Evolutionary conservation across 179 eudicot genomes (phyloP).

Genomic region (Sideroxylon spinosum): DNA sequence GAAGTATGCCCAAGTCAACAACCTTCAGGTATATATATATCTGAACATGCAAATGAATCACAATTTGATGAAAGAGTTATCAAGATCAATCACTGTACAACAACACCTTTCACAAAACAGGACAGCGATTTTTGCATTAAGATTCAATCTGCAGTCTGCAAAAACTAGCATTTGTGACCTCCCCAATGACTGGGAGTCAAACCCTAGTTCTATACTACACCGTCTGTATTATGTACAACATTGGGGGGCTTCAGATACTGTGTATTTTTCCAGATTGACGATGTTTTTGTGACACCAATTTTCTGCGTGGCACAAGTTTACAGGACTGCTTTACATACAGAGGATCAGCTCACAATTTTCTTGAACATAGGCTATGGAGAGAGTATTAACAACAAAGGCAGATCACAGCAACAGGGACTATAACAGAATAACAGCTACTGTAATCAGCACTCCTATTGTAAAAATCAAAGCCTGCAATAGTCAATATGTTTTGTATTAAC

Average conservation of each 20-base stretch:
- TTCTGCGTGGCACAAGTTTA: background rate
- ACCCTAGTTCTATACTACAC: slow-evolving; percentile 9
- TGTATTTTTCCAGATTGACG: background rate
- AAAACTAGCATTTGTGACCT: too few relatives aligned
- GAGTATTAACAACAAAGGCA: background rate
- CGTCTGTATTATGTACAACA: slow-evolving; percentile 15
- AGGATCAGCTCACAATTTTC: slow-evolving; percentile 2
- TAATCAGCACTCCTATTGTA: slow-evolving; percentile 21
- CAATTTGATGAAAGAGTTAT: too few relatives aligned
- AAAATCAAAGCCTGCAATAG: slow-evolving; percentile 20
- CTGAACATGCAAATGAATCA: too few relatives aligned
- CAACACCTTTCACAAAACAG: too few relatives aligned
- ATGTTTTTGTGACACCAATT: background rate
- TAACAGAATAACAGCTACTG: slow-evolving; percentile 32
- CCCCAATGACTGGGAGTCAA: background rate
- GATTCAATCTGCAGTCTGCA: too few relatives aligned
- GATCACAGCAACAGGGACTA: background rate
- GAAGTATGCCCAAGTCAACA: too few relatives aligned
- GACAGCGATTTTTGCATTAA: too few relatives aligned
- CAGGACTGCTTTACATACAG: background rate
- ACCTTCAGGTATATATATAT: too few relatives aligned
- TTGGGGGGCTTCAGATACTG: background rate
- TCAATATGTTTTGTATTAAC: background rate
- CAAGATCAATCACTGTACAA: too few relatives aligned
- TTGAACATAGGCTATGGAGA: background rate